Evolutionary conservation across 2,329 filamentous ascomycete genomes (phyloP), one percentile per base, ranked within the genome.

Genomic region (Trichoderma lentiforme): DNA sequence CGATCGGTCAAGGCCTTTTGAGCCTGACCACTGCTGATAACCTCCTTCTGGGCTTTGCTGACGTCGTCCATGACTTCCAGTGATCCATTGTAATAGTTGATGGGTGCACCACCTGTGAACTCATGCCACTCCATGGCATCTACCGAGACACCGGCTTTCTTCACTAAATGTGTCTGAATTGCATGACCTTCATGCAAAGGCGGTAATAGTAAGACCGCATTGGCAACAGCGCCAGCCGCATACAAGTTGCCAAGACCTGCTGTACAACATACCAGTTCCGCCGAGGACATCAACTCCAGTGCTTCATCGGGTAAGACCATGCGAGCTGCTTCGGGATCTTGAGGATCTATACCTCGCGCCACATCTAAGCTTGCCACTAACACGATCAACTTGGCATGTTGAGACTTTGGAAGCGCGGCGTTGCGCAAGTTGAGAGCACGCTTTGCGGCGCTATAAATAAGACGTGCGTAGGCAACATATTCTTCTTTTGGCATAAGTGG

Each of bases 181-280:
- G 57, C 68, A 24, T 70, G 68, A 3, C 57, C 60, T 3, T 64
- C 68, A n/a, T 70, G 39, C 0, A 70, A 6, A 32, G 60, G 60
- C 15, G 68, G 68, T 8, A 70, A 39, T 7, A 70, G 68, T 2
- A 70, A 4, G 3, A 63, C 58, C 0, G 60, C 24, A 11, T 63
- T 63, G 7, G 68, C 68, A 15, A 64, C 68, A 30, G 68, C 68
- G 3, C 57, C 68, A 3, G 43, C 58, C 1, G 57, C 68, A 18
- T 70, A 70, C 8, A 70, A 18, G 7, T 70, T 70, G 28, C 68
- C 68, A 12, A 70, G 68, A 2, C 57, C 68, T n/a, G 68, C 57
- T 6, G 68, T 70, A 21, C 68, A 70, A 12, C 43, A 70, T n/a
- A 57, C 47, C 15, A 70, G 5, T 30, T 70, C 58, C 6, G 24